Evolutionary conservation across 768 basidiomycete genomes (phyloP).

Genomic region (Tylopilus felleus): DNA sequence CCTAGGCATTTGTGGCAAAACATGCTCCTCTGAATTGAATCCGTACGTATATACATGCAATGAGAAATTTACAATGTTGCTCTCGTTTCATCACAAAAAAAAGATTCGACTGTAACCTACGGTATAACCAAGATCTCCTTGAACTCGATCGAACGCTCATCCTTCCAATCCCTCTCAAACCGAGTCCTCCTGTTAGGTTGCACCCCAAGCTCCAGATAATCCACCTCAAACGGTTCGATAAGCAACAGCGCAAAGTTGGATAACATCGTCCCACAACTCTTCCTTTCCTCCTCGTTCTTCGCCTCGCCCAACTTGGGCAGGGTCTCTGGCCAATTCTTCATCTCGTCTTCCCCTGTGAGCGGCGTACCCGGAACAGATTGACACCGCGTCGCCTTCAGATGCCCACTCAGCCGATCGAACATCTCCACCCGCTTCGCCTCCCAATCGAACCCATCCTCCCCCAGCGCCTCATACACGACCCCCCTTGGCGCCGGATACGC

Average conservation of each 20-base stretch:
- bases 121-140: slow-evolving; percentile 62
- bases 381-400: background rate
- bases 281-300: slow-evolving; percentile 41
- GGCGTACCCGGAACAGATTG: background rate
- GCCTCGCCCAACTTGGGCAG: slow-evolving; percentile 49
- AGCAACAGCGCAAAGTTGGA: slow-evolving; percentile 69
- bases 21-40: background rate
- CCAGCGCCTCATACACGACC: background rate
- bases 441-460: background rate
- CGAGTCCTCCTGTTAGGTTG: slow-evolving; percentile 56
- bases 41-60: background rate
- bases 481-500: background rate
- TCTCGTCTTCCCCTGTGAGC: slow-evolving; percentile 43
- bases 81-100: background rate
- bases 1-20: background rate
- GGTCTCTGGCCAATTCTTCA: slow-evolving; percentile 56
- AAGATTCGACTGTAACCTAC: slow-evolving; percentile 24
- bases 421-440: background rate
- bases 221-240: slow-evolving; percentile 47
- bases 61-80: background rate
- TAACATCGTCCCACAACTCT: slow-evolving; percentile 51
- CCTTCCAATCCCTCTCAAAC: slow-evolving; percentile 42
- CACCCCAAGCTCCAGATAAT: slow-evolving; percentile 62
- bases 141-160: slow-evolving; percentile 42
- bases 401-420: background rate